These are phyloP conservation scores for Monilinia aucupariae DNA, from an alignment of 2,329 filamentous ascomycete species.

Conservation along the genomic window DNA sequence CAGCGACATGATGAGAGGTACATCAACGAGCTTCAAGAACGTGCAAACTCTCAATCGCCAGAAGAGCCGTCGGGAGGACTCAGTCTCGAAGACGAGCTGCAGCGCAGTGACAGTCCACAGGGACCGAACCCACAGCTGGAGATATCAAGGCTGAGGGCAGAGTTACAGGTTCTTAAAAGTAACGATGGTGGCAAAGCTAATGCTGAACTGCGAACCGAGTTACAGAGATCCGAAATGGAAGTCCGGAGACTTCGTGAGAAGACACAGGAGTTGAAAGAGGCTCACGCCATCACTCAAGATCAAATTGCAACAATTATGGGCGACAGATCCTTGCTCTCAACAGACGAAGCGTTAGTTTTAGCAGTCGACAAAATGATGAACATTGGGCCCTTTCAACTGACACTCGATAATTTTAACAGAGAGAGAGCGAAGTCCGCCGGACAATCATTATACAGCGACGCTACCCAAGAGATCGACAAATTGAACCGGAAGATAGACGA, in stretches of 20 bases:
- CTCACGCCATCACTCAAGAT: constrained; percentile 51
- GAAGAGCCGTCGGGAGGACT: constrained; percentile 31
- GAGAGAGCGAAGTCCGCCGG: constrained; percentile 49
- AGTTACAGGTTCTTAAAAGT: constrained; percentile 54
- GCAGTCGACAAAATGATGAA: constrained; percentile 36
- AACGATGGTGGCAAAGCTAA: constrained; percentile 51
- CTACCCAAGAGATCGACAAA: constrained; percentile 45
- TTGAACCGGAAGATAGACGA: constrained; percentile 44
- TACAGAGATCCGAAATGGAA: constrained; percentile 49
- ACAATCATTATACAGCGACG: constrained; percentile 43
- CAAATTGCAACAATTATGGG: constrained; percentile 52
- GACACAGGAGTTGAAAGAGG: constrained; percentile 53
- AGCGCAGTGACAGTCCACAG: constrained; percentile 31
- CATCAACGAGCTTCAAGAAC: constrained; percentile 23
- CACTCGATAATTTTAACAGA: constrained; percentile 46
- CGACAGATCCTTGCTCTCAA: constrained; percentile 36
- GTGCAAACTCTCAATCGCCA: constrained; percentile 16
- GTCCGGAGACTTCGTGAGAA: constrained; percentile 49
- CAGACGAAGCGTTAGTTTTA: constrained; percentile 51
- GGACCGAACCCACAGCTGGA: constrained; percentile 46
- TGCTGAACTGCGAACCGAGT: constrained; percentile 48
- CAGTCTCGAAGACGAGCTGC: constrained; percentile 57
- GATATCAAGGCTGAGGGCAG: constrained; percentile 55
- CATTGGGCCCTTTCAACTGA: constrained; percentile 36
- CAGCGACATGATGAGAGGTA: constrained; percentile 43